These are phyloP conservation scores for Isoetes taiwanensis DNA, from an alignment of 75 land plant genomes.

Conservation along the genomic window DNA sequence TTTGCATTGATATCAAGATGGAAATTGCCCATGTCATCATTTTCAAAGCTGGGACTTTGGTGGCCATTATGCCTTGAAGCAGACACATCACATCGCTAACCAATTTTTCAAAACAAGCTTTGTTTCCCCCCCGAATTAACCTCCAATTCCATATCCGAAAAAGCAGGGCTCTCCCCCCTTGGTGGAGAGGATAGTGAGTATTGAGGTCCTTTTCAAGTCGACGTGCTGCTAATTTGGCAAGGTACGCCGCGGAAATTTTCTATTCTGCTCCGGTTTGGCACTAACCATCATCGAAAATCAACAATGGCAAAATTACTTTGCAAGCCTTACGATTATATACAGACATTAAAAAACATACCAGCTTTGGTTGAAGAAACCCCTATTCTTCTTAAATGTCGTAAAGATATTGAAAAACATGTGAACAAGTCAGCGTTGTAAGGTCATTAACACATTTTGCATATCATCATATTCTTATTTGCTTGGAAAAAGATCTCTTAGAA, in stretches of 20 bases:
- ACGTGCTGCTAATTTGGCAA: conserved; percentile 34
- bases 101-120: too few relatives aligned
- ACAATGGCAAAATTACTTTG: background rate
- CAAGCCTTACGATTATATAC: background rate
- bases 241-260: conserved; percentile 43
- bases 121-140: too few relatives aligned
- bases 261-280: conserved; percentile 82
- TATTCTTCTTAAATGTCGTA: conserved; percentile 52
- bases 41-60: too few relatives aligned
- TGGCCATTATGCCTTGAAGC: too few relatives aligned
- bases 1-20: too few relatives aligned
- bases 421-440: background rate
- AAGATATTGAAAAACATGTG: background rate
- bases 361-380: conserved; percentile 47
- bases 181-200: too few relatives aligned
- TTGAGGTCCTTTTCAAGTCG: too few relatives aligned
- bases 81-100: too few relatives aligned
- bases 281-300: conserved; percentile 77
- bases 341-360: conserved; percentile 37
- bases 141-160: too few relatives aligned
- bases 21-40: too few relatives aligned
- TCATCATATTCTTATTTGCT: background rate
- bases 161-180: too few relatives aligned
- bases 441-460: background rate
- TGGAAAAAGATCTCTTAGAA: background rate